Evolutionary conservation across 345 rosid species (phyloP), one percentile per base, ranked within the genome.

Genomic region (Pugionium cornutum): DNA sequence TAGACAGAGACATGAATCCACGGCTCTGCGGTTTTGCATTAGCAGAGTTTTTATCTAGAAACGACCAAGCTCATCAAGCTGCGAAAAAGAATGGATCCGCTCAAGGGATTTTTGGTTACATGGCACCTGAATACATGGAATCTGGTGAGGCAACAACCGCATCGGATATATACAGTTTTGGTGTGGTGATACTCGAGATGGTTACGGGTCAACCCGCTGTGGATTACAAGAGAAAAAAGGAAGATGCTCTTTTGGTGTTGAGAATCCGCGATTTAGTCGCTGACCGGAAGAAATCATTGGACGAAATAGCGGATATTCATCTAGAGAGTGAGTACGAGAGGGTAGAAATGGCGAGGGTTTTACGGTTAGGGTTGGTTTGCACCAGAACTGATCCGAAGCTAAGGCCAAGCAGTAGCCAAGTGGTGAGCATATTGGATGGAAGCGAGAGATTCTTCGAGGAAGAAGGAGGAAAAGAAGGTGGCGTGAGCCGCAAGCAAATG

Each of bases 111-210:
- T 94, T 94, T 4, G 96, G 97, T 29, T 90, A 94, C 75, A 79
- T 94, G 89, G 83, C 99, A 37, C 99, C 99, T 0, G 3, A 94
- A 68, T 94, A 90, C 73, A 81, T 94, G 37, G 91, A 88, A 50
- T 80, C 87, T 0, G 99, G 99, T 0, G 95, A 94, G 73, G 96
- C 87, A 37, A 86, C 96, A 30, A 73, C 99, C 6, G 75, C 79
- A 75, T 89, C 88, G 1, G 99, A 94, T 77, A 82, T 94, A 3
- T 90, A 94, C 55, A 86, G 99, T 80, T 90, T 90, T 31, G 96
- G 97, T 0, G 85, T 94, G 66, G 85, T 90, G 61, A 75, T 90
- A 36, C 96, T 90, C 1, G 99, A 94, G 84, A 81, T 90, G 76
- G 76, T 94, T 51, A 90, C 83, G 2, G 99, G 99, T 30, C 95